A percentile compares a stretch with the other conserved stretches of the same genome.
phyloP scores from a whole-genome alignment of 345 rosid genomes.

The Corchorus olitorius region DNA sequence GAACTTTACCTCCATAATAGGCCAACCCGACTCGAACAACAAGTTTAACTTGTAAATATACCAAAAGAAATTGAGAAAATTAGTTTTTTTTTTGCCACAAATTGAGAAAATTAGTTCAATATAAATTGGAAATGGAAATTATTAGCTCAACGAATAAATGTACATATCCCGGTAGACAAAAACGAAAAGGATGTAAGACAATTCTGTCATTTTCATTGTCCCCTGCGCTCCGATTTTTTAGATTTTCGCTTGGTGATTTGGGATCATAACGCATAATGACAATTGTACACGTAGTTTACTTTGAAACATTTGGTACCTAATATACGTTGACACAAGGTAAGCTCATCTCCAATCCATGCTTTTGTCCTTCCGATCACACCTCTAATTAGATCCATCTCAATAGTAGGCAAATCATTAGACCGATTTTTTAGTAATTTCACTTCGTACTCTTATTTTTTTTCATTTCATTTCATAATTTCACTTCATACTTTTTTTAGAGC shows the following conservation, averaged over 20 bases:
- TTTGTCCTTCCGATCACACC: conserved; percentile 24
- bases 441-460: too few relatives aligned
- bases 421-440: too few relatives aligned
- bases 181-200: background rate
- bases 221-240: conserved; percentile 16
- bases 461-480: too few relatives aligned
- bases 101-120: too few relatives aligned
- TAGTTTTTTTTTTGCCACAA: too few relatives aligned
- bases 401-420: too few relatives aligned
- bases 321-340: conserved; percentile 20
- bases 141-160: background rate
- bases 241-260: conserved; percentile 40
- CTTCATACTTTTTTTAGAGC: too few relatives aligned
- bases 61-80: too few relatives aligned
- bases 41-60: too few relatives aligned
- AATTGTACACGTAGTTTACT: background rate
- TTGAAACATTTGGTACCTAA: conserved; percentile 31
- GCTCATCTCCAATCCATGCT: conserved; percentile 27
- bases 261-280: background rate
- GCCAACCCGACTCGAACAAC: too few relatives aligned
- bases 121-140: background rate
- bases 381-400: conserved; percentile 1
- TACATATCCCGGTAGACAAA: background rate
- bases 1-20: too few relatives aligned
- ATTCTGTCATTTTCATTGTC: background rate